Conservation (phyloP, 2,329 filamentous ascomycete species). For the Neonectria magnoliae region DNA sequence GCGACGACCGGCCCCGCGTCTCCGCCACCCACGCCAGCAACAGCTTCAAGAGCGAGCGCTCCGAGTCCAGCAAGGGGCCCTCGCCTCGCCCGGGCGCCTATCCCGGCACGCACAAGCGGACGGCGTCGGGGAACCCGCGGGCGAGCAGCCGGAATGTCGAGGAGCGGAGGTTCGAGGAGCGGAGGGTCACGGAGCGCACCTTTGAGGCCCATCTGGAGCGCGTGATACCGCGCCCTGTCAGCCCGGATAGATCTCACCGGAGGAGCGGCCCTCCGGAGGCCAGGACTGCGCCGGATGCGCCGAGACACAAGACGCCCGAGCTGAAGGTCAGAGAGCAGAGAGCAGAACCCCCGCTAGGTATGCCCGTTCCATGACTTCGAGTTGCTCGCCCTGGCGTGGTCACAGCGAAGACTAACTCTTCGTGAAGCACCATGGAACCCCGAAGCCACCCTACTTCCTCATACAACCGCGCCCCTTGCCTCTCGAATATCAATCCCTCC, state of each 20-base stretch:
- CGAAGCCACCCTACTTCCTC: constrained; percentile 76
- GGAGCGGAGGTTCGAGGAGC: constrained; percentile 59
- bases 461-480: constrained; percentile 77
- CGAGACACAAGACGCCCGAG: constrained; percentile 57
- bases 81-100: constrained; percentile 48
- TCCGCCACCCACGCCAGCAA: constrained; percentile 44
- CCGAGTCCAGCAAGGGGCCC: constrained; percentile 51
- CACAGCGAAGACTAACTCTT: constrained; percentile 31
- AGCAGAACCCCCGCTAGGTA: constrained; percentile 56
- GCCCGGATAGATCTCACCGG: constrained; percentile 65
- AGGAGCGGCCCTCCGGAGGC: constrained; percentile 50
- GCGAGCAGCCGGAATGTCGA: constrained; percentile 56
- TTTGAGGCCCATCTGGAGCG: constrained; percentile 72
- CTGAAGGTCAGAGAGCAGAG: constrained; percentile 56
- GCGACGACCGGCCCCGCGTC: constrained; percentile 51
- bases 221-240: constrained; percentile 65
- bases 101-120: constrained; percentile 62
- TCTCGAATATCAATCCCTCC: constrained; percentile 72
- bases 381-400: not conserved
- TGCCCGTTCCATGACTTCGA: constrained; percentile 24
- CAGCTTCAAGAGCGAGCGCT: constrained; percentile 48
- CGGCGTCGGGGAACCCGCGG: constrained; percentile 66
- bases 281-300: constrained; percentile 50
- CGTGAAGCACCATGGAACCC: constrained; percentile 75
- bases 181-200: constrained; percentile 64